Conservation (phyloP, 148 eudicot species). For the Fallopia convolvulus region DNA sequence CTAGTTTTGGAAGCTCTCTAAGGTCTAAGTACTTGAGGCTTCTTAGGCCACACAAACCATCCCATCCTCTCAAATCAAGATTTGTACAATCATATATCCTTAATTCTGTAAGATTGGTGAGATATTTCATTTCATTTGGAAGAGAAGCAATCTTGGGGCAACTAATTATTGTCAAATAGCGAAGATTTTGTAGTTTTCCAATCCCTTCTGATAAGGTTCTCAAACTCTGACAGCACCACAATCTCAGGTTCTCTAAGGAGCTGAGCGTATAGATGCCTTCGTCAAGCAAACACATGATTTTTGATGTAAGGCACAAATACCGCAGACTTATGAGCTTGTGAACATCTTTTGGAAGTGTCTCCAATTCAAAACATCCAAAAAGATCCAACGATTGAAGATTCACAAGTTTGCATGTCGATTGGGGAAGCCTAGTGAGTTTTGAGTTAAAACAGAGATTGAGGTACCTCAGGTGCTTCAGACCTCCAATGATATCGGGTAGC, state of each 20-base stretch:
- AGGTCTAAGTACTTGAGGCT: constrained; percentile 5
- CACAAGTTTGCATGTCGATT: constrained; percentile 13
- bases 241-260: neutral
- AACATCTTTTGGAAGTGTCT: constrained; percentile 18
- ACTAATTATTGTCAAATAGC: neutral
- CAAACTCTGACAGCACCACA: neutral
- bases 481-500: constrained; percentile 15
- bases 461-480: constrained; percentile 21
- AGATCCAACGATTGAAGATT: constrained; percentile 20
- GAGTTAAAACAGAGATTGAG: constrained; percentile 10
- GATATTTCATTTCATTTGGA: constrained; percentile 9
- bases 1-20: neutral
- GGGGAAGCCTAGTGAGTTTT: constrained; percentile 1
- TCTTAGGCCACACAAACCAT: constrained; percentile 1
- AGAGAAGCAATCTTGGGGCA: neutral
- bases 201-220: neutral
- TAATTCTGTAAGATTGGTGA: neutral
- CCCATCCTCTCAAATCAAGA: constrained; percentile 5
- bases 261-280: neutral
- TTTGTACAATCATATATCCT: neutral
- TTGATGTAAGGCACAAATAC: neutral
- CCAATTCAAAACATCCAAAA: neutral
- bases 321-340: constrained; percentile 18
- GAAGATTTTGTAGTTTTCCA: neutral
- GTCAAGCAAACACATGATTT: neutral